phyloP scores from a whole-genome alignment of 2,329 filamentous ascomycete genomes.

The Bipolaris bicolor region DNA sequence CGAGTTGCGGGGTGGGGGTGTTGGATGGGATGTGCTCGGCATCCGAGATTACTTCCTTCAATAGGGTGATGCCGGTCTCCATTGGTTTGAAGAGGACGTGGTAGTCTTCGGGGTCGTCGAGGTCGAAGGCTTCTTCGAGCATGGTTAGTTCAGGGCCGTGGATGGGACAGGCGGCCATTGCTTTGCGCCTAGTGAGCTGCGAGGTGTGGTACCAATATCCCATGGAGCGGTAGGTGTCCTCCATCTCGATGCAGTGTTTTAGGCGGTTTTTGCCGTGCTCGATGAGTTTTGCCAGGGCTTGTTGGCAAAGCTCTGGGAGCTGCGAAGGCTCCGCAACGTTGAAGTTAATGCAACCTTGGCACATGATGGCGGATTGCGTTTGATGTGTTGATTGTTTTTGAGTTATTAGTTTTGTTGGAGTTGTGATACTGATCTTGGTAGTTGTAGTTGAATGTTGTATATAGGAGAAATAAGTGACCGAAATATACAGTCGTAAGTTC shows the following conservation, averaged over 20 bases:
- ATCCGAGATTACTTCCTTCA: neutral
- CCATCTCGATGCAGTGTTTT: neutral
- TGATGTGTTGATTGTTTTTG: neutral
- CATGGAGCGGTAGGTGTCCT: neutral
- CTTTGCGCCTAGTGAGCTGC: neutral
- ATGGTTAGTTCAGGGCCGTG: neutral
- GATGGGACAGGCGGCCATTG: neutral
- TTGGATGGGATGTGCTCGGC: neutral
- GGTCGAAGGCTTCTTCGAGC: neutral
- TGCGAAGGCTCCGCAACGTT: no score
- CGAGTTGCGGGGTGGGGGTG: neutral
- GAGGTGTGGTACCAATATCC: neutral
- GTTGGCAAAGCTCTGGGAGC: neutral
- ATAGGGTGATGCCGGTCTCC: neutral
- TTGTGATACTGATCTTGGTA: neutral
- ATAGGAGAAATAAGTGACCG: neutral
- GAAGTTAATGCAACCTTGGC: no score
- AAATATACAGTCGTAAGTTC: neutral
- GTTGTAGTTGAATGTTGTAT: neutral
- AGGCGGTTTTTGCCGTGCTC: neutral
- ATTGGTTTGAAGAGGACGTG: neutral
- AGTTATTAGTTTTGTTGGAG: neutral
- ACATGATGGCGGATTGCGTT: neutral
- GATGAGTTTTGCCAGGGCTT: neutral
- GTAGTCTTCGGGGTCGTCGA: neutral